These are phyloP conservation scores for Clarireedia homoeocarpa DNA, from an alignment of 2,329 filamentous ascomycete species.

Conservation along the genomic window DNA sequence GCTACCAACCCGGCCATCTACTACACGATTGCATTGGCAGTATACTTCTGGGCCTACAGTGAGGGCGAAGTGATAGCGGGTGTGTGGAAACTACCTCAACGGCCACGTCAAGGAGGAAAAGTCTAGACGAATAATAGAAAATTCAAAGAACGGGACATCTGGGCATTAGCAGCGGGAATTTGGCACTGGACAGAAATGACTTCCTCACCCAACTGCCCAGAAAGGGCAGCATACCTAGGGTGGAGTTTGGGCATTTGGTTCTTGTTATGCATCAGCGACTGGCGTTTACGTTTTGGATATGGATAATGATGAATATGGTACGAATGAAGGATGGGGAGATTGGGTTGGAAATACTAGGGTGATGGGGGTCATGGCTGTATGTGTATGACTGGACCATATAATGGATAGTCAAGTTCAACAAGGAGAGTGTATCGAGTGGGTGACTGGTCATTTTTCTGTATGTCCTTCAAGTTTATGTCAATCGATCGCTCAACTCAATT, in stretches of 20 bases:
- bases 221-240: neutral
- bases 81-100: slow-evolving; percentile 26
- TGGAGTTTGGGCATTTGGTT: neutral
- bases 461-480: neutral
- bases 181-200: slow-evolving; percentile 2
- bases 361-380: neutral
- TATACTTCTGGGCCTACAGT: slow-evolving; percentile 96
- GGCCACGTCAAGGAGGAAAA: slow-evolving; percentile 17
- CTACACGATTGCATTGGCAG: slow-evolving; percentile 74
- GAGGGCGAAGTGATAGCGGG: slow-evolving; percentile 73
- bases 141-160: neutral
- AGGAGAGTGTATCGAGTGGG: neutral
- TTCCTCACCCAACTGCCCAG: neutral
- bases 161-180: neutral
- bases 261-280: slow-evolving; percentile 1
- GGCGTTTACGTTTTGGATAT: slow-evolving; percentile 1
- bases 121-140: slow-evolving; percentile 17
- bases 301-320: neutral
- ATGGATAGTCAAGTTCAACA: neutral
- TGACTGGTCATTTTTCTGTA: neutral
- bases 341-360: neutral
- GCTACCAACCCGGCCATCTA: slow-evolving; percentile 88
- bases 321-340: neutral
- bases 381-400: neutral
- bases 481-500: neutral